Evolutionary conservation across 2,329 filamentous ascomycete genomes (phyloP).

Genomic region (Colletotrichum graminicola): DNA sequence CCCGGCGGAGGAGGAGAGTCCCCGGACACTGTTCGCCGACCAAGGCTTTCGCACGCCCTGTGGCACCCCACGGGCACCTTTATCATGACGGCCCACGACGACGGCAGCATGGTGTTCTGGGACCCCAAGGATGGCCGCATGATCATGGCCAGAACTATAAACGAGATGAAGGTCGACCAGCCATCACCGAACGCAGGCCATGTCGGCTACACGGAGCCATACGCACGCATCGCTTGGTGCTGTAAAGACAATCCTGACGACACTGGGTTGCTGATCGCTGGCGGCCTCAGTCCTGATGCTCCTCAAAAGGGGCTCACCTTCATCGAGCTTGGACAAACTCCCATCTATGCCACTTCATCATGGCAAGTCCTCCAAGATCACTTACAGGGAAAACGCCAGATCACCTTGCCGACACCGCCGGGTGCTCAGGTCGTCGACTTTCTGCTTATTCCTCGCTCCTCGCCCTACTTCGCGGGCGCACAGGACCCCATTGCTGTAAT

Average conservation of each 20-base stretch:
- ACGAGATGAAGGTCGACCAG: constrained; percentile 79
- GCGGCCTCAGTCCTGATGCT: constrained; percentile 77
- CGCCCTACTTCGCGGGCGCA: constrained; percentile 87
- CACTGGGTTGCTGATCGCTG: constrained; percentile 87
- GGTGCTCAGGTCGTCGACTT: constrained; percentile 84
- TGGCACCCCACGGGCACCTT: constrained; percentile 98
- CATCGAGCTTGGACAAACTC: constrained; percentile 88
- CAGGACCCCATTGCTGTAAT: constrained; percentile 93
- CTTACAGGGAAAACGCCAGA: constrained; percentile 80
- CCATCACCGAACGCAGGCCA: constrained; percentile 65
- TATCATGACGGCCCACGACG: constrained; percentile 86
- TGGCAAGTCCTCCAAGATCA: constrained; percentile 87
- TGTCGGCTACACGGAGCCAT: constrained; percentile 76
- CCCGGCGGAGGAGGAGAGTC: constrained; percentile 81
- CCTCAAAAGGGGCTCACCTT: constrained; percentile 85
- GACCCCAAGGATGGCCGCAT: constrained; percentile 89
- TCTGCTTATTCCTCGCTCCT: constrained; percentile 83
- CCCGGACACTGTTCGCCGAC: constrained; percentile 73
- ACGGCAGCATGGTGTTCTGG: constrained; percentile 94
- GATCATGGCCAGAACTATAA: constrained; percentile 84
- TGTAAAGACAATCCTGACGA: constrained; percentile 95
- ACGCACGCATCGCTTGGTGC: constrained; percentile 88
- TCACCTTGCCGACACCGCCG: constrained; percentile 79
- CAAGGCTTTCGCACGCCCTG: constrained; percentile 82
- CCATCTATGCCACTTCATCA: constrained; percentile 89